phyloP scores from a whole-genome alignment of 768 basidiomycete genomes.

The Suillus hirtellus region DNA sequence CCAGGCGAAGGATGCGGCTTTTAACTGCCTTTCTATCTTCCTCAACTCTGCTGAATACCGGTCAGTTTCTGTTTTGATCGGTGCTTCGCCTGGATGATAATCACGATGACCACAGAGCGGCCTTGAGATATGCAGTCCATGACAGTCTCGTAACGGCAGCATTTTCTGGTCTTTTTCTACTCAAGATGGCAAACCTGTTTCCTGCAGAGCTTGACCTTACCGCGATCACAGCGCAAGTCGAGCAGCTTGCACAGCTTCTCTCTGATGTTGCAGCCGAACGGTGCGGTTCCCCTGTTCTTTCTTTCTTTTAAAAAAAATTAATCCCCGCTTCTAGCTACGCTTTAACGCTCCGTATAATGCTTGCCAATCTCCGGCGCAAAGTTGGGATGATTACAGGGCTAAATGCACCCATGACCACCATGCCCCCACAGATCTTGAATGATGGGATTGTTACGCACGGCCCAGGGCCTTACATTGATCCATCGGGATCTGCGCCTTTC shows the following conservation, averaged over 20 bases:
- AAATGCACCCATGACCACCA: slow-evolving; percentile 46
- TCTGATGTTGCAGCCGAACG: slow-evolving; percentile 94
- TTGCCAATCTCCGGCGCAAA: slow-evolving; percentile 88
- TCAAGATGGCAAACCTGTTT: slow-evolving; percentile 95
- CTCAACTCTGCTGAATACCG: slow-evolving; percentile 79
- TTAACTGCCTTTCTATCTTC: slow-evolving; percentile 82
- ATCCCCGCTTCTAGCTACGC: slow-evolving; percentile 62
- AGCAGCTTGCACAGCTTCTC: slow-evolving; percentile 86
- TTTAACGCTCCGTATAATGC: slow-evolving; percentile 88
- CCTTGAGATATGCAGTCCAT: slow-evolving; percentile 91
- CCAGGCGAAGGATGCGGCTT: slow-evolving; percentile 92
- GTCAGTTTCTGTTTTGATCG: slow-evolving; percentile 39
- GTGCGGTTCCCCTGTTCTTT: slow-evolving; percentile 34
- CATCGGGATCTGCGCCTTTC: slow-evolving; percentile 61
- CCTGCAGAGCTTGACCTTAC: slow-evolving; percentile 79
- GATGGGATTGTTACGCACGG: slow-evolving; percentile 49
- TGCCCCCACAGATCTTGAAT: slow-evolving; percentile 54
- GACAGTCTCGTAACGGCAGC: slow-evolving; percentile 90
- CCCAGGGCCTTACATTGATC: slow-evolving; percentile 48
- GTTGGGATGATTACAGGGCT: slow-evolving; percentile 63
- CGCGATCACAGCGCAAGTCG: slow-evolving; percentile 79
- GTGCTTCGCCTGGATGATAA: not conserved
- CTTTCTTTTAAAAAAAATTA: not conserved
- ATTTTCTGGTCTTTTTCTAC: slow-evolving; percentile 86
- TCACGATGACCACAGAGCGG: slow-evolving; percentile 51